A percentile compares a stretch with the other conserved stretches of the same genome.
phyloP scores from a whole-genome alignment of 306 rosid species.

The Prosopis cineraria region DNA sequence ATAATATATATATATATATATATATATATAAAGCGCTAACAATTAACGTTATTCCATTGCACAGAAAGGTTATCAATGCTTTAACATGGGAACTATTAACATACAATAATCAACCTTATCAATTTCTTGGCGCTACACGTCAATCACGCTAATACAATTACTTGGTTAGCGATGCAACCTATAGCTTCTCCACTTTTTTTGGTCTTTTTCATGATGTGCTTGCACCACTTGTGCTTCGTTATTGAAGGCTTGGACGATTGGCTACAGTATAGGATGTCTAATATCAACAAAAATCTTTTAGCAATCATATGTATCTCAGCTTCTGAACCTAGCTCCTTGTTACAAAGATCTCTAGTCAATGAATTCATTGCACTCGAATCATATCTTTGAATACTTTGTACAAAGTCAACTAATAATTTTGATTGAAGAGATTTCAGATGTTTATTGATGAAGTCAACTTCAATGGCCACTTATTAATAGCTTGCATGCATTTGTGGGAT shows the following conservation, averaged over 20 bases:
- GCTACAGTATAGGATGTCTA: background rate
- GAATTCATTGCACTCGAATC: background rate
- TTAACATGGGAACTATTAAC: no score
- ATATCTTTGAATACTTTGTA: background rate
- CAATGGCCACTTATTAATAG: background rate
- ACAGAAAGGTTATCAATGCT: no score
- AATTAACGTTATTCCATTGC: no score
- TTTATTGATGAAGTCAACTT: background rate
- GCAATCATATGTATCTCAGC: background rate
- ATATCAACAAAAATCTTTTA: background rate
- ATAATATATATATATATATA: no score
- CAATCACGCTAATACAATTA: background rate
- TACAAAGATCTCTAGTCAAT: background rate
- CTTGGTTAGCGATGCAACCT: background rate
- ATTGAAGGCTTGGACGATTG: background rate
- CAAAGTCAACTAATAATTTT: background rate
- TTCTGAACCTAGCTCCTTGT: background rate
- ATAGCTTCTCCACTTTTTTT: conserved; percentile 7
- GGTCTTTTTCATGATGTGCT: no score
- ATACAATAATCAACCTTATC: no score
- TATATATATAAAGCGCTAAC: no score
- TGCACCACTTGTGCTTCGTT: no score
- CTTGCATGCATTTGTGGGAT: no score
- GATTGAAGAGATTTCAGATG: background rate
- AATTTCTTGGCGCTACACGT: no score